Base-by-base conservation (phyloP, 805 yeast genomes). In the Kuraishia molischiana region DNA sequence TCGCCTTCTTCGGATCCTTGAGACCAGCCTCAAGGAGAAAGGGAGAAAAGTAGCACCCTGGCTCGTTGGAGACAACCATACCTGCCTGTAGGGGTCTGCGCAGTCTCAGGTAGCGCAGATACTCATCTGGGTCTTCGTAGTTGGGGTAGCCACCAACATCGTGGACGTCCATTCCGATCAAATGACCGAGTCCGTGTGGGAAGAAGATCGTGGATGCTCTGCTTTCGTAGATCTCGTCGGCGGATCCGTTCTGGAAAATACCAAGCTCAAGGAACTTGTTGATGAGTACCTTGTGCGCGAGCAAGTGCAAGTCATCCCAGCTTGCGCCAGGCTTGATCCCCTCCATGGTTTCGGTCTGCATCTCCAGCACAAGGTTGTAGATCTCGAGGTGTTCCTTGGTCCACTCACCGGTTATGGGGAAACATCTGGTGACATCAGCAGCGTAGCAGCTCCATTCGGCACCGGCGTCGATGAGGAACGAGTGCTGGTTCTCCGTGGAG, bases 391-490 rank as follows among this genome's bases (percentile, higher is more conserved):
- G 94, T 53, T 92, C 97, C 44, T 72, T 74, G 6, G 89, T 74
- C 87, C 95, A 90, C 38, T 79, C 77, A 5, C 98, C 98, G 44
- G 67, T 72, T 39, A 86, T 77, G 21, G 98, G 98, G 74, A 87
- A 90, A 54, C 94, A 84, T 54, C 98, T 74, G 13, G 98, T 92
- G 32, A 92, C 96, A 56, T 90, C 98, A 32, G 86, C 69, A 2
- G 96, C 89, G 58, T 90, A 90, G 56, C 85, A 78, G 45, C 75
- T 74, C 96, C 97, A 90, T 60, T 90, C 97, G 2, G 96, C 95
- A 39, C 98, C 98, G 6, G 97, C 97, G 62, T 90, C 98, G 38
- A 90, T 79, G 43, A 90, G 69, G 10, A 90, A 70, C 4, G 89
- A 71, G 34, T 72, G 75, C 50, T 76, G 78, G 15, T 70, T 72